Percentiles rank a stretch among this genome's conserved stretches.
Evolutionary conservation across 345 rosid species (phyloP).

Genomic region (Nephelium lappaceum): DNA sequence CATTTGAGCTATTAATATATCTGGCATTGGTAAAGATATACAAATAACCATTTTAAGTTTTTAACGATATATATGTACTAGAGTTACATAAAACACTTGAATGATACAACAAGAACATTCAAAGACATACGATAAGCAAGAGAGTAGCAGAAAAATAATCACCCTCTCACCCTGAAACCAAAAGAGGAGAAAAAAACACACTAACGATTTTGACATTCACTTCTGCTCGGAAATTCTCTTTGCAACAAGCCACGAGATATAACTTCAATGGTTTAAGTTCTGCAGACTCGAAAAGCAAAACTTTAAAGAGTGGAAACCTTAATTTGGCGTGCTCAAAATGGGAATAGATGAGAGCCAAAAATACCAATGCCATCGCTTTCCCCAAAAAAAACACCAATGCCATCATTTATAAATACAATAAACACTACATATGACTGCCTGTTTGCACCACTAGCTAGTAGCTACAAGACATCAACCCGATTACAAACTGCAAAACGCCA

Average conservation of each 20-base stretch:
- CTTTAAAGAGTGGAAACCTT: background rate
- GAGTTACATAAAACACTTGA: background rate
- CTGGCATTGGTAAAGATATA: too few relatives aligned
- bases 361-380: background rate
- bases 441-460: background rate
- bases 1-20: too few relatives aligned
- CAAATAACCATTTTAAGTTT: too few relatives aligned
- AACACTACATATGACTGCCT: background rate
- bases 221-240: background rate
- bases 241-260: background rate
- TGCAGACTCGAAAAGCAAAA: background rate
- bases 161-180: background rate
- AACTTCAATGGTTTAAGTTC: background rate
- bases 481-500: constrained; percentile 10
- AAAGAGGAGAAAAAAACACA: background rate
- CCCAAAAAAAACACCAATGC: background rate
- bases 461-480: background rate
- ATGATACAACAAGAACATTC: background rate
- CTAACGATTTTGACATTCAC: background rate
- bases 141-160: background rate
- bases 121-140: background rate
- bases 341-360: background rate
- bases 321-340: background rate
- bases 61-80: background rate
- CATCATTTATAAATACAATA: background rate